phyloP scores from a whole-genome alignment of 2,329 filamentous ascomycete species.

The Fusarium torulosum region DNA sequence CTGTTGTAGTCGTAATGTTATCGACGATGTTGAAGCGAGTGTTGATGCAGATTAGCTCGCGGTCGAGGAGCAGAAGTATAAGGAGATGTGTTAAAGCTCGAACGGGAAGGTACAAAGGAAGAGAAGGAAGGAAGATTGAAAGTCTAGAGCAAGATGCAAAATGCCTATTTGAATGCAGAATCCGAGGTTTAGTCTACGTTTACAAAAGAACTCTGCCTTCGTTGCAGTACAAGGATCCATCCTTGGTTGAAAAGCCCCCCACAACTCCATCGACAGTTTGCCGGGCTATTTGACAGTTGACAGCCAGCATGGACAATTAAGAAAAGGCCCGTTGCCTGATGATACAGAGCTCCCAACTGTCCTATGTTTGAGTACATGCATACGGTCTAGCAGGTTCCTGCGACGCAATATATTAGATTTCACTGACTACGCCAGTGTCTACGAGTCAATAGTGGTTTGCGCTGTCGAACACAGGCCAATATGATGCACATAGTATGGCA shows the following conservation, averaged over 20 bases:
- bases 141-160: not conserved
- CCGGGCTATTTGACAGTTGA: not conserved
- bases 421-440: not conserved
- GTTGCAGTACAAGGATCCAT: conserved; percentile 1
- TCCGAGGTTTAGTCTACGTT: not conserved
- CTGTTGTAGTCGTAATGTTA: conserved; percentile 31
- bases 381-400: no score
- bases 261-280: conserved; percentile 1
- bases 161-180: not conserved
- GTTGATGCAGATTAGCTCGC: not conserved
- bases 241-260: conserved; percentile 7
- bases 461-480: not conserved
- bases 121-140: not conserved
- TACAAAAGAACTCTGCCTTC: not conserved
- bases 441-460: no score
- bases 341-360: not conserved
- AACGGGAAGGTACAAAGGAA: not conserved
- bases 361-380: not conserved
- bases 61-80: conserved; percentile 1
- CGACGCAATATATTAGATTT: not conserved
- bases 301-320: no score
- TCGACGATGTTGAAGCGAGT: conserved; percentile 8
- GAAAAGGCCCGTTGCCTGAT: not conserved
- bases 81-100: not conserved
- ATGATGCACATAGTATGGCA: not conserved